phyloP scores from a whole-genome alignment of 768 basidiomycete species.

The Amanita rubescens region DNA sequence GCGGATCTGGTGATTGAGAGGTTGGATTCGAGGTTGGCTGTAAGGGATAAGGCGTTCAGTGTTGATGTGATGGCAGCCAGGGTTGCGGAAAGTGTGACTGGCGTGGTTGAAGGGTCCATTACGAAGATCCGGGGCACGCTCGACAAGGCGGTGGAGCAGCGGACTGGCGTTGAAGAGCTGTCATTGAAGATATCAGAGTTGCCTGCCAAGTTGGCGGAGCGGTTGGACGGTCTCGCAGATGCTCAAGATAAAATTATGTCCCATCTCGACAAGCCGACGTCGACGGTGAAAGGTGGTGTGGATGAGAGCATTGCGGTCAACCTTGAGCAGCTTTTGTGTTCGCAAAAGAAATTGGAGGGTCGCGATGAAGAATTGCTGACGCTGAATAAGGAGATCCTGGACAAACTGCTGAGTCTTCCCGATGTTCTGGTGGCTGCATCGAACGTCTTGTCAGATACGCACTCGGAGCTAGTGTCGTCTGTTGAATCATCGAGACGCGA shows the following conservation, averaged over 20 bases:
- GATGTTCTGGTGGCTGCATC: constrained; percentile 47
- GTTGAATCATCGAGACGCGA: constrained; percentile 54
- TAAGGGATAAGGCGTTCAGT: constrained; percentile 66
- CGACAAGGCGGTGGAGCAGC: not conserved
- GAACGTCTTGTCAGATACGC: constrained; percentile 48
- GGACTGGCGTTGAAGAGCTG: not conserved
- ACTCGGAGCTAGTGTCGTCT: constrained; percentile 54
- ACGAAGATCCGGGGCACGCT: constrained; percentile 13
- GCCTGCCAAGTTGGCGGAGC: constrained; percentile 5
- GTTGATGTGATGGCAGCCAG: constrained; percentile 49
- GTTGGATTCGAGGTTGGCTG: constrained; percentile 71
- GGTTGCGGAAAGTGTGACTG: constrained; percentile 46
- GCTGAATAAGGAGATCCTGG: constrained; percentile 44
- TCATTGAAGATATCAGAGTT: not conserved
- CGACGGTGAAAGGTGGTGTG: constrained; percentile 20
- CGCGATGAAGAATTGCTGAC: constrained; percentile 42
- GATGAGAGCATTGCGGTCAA: constrained; percentile 39
- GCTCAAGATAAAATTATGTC: constrained; percentile 28
- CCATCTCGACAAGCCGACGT: constrained; percentile 17
- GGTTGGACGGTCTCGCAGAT: not conserved
- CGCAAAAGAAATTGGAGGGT: constrained; percentile 40
- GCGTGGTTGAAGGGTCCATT: constrained; percentile 30
- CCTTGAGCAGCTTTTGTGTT: constrained; percentile 27
- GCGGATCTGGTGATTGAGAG: constrained; percentile 85
- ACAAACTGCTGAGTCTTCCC: constrained; percentile 53